Percentiles rank a stretch among this genome's conserved stretches.
Evolutionary conservation across 2,329 filamentous ascomycete species (phyloP).

Genomic region (Aspergillus bombycis): DNA sequence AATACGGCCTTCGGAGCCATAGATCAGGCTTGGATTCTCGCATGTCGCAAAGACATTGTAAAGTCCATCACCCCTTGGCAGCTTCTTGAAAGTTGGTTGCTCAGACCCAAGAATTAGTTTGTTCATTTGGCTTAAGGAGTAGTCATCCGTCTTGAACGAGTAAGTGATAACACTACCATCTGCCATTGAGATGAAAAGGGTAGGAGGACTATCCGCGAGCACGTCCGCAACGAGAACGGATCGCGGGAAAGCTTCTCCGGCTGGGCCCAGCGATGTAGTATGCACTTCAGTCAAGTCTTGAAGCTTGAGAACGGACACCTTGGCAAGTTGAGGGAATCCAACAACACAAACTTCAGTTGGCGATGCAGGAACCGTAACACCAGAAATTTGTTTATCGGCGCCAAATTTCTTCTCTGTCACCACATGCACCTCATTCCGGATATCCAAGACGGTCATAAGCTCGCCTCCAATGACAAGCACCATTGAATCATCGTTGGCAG

Average conservation of each 20-base stretch:
- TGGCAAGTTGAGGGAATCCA: conserved; percentile 85
- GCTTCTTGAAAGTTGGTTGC: conserved; percentile 76
- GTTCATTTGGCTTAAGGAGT: conserved; percentile 71
- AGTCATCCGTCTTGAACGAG: conserved; percentile 65
- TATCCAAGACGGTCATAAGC: conserved; percentile 69
- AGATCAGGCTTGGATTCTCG: conserved; percentile 92
- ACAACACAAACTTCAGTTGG: conserved; percentile 71
- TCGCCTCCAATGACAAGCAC: conserved; percentile 77
- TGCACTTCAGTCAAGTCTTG: conserved; percentile 67
- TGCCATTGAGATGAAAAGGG: conserved; percentile 85
- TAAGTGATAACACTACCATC: conserved; percentile 91
- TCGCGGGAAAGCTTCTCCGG: conserved; percentile 78
- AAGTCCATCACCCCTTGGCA: conserved; percentile 69
- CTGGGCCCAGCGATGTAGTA: conserved; percentile 64
- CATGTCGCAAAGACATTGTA: conserved; percentile 90
- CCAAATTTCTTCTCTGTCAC: conserved; percentile 64
- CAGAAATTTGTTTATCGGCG: conserved; percentile 77
- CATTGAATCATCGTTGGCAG: conserved; percentile 70
- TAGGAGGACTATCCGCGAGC: conserved; percentile 68
- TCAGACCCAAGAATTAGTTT: conserved; percentile 84
- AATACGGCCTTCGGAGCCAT: conserved; percentile 82
- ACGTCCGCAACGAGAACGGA: conserved; percentile 80
- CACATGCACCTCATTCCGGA: conserved; percentile 61
- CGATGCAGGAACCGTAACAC: conserved; percentile 72
- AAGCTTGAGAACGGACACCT: conserved; percentile 73